Conservation (phyloP, 805 yeast genomes). For the Candida saitoana region DNA sequence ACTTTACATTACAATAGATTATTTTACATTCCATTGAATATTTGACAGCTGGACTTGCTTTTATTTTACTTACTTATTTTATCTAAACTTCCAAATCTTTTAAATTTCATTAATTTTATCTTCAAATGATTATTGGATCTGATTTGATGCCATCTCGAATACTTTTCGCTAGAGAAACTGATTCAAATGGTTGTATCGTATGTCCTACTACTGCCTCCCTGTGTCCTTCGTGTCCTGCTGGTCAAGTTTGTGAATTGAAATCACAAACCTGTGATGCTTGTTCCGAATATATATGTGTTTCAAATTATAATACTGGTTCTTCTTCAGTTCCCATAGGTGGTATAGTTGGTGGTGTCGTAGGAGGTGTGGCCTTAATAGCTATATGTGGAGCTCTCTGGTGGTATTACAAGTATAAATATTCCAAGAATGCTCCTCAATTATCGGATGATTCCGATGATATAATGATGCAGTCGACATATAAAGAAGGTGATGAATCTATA, state of each 20-base stretch:
- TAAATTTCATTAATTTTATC: background rate
- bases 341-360: constrained; percentile 41
- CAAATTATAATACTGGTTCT: constrained; percentile 8
- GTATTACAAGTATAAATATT: constrained; percentile 26
- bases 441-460: constrained; percentile 25
- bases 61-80: background rate
- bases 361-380: constrained; percentile 28
- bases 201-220: constrained; percentile 24
- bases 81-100: background rate
- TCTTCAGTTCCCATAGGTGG: constrained; percentile 27
- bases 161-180: constrained; percentile 15
- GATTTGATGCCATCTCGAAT: constrained; percentile 7
- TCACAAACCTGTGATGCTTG: constrained; percentile 23
- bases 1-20: background rate
- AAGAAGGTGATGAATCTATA: constrained; percentile 4
- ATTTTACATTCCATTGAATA: background rate
- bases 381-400: constrained; percentile 19
- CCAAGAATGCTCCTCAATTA: constrained; percentile 27
- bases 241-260: constrained; percentile 19
- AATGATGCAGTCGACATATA: constrained; percentile 1
- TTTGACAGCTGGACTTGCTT: background rate
- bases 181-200: constrained; percentile 27
- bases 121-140: background rate
- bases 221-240: constrained; percentile 27
- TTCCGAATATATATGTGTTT: constrained; percentile 21